Evolutionary conservation across 768 basidiomycete species (phyloP).

Genomic region (Lyophyllum atratum): DNA sequence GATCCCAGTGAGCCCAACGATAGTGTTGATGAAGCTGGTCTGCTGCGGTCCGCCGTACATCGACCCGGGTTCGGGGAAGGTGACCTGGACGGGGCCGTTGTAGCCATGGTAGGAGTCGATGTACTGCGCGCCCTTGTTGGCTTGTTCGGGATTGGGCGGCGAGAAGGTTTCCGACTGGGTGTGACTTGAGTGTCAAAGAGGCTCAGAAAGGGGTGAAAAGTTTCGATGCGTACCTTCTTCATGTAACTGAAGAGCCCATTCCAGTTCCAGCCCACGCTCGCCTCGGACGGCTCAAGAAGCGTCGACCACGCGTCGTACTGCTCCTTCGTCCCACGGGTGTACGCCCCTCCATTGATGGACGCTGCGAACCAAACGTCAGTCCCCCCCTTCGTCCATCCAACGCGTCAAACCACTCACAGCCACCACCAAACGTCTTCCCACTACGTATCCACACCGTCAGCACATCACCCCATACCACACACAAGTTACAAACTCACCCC

Average conservation of each 20-base stretch:
- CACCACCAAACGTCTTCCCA: constrained; percentile 49
- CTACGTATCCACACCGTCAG: constrained; percentile 21
- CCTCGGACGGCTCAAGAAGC: constrained; percentile 40
- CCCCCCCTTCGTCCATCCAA: background rate
- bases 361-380: constrained; percentile 20
- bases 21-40: constrained; percentile 46
- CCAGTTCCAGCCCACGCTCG: constrained; percentile 50
- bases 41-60: constrained; percentile 64
- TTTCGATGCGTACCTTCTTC: constrained; percentile 40
- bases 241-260: constrained; percentile 43
- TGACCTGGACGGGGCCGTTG: constrained; percentile 55
- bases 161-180: constrained; percentile 48
- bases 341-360: constrained; percentile 51
- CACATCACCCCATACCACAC: background rate
- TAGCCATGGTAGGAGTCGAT: constrained; percentile 52
- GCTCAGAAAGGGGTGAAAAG: background rate
- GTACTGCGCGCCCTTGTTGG: constrained; percentile 47
- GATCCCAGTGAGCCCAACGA: constrained; percentile 49
- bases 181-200: background rate
- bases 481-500: constrained; percentile 31
- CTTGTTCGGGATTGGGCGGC: constrained; percentile 45
- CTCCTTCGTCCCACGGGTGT: constrained; percentile 42
- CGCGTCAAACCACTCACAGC: constrained; percentile 27
- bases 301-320: constrained; percentile 47
- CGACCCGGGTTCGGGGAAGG: constrained; percentile 39